A percentile compares a stretch with the other conserved stretches of the same genome.
Conservation (phyloP, 176 grass and related monocot species). For the Triticum aestivum region DNA sequence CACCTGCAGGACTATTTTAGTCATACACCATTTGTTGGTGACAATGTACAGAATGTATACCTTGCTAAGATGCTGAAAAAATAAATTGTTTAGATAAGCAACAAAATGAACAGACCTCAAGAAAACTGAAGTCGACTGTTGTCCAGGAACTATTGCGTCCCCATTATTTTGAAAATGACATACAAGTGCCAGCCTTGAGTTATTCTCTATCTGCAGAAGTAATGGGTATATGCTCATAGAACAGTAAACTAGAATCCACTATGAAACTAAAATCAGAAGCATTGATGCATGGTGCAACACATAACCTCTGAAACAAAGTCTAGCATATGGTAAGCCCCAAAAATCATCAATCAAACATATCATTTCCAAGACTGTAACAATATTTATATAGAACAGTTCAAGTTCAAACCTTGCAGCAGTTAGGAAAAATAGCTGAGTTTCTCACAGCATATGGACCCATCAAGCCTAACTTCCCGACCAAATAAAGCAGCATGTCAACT, state of each 20-base stretch:
- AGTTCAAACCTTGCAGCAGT: constrained; percentile 77
- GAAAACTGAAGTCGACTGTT: constrained; percentile 68
- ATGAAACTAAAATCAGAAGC: constrained; percentile 13
- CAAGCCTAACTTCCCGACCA: constrained; percentile 69
- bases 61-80: constrained; percentile 28
- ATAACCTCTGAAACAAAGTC: not conserved
- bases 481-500: constrained; percentile 73
- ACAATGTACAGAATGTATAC: constrained; percentile 13
- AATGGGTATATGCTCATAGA: constrained; percentile 31
- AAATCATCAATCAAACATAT: not conserved
- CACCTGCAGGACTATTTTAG: constrained; percentile 3
- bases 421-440: constrained; percentile 75
- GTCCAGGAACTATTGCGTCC: constrained; percentile 62
- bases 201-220: constrained; percentile 74
- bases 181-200: constrained; percentile 71
- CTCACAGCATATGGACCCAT: constrained; percentile 81
- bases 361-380: not conserved
- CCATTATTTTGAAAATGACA: constrained; percentile 71
- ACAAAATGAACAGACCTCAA: constrained; percentile 59
- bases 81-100: constrained; percentile 7
- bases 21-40: constrained; percentile 6
- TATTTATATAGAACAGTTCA: not conserved
- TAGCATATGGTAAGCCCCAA: not conserved
- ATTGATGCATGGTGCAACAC: not conserved
- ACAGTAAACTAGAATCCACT: constrained; percentile 16